Evolutionary conservation across 805 yeast species (phyloP).

Genomic region (Candida rishiriensis): DNA sequence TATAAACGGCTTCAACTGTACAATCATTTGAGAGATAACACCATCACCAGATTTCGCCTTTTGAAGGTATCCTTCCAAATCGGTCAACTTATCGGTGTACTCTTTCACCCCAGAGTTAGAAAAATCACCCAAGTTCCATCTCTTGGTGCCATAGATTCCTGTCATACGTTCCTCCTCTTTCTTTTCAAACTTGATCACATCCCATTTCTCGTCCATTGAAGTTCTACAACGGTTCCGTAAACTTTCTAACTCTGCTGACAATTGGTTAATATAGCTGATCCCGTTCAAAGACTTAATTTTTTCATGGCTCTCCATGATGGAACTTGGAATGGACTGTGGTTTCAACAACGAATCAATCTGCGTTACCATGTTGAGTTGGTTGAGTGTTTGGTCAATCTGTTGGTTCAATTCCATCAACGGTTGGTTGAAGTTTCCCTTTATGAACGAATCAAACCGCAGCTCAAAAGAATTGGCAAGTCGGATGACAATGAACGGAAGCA

Average conservation of each 20-base stretch:
- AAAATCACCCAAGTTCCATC: conserved; percentile 53
- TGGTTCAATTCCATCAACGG: conserved; percentile 48
- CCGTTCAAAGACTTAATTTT: conserved; percentile 55
- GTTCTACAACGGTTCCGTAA: conserved; percentile 37
- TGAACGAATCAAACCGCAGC: conserved; percentile 57
- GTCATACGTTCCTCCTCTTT: conserved; percentile 52
- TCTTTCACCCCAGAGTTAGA: conserved; percentile 35
- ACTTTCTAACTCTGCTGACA: conserved; percentile 42
- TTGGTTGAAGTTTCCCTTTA: conserved; percentile 36
- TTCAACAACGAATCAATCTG: conserved; percentile 56
- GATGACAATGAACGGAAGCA: conserved; percentile 64
- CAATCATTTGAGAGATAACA: conserved; percentile 42
- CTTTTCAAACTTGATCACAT: conserved; percentile 44
- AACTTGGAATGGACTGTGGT: conserved; percentile 55
- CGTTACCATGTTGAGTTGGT: conserved; percentile 53
- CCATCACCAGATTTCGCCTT: conserved; percentile 64
- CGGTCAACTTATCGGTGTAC: conserved; percentile 36
- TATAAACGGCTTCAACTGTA: conserved; percentile 44
- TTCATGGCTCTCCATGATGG: conserved; percentile 51
- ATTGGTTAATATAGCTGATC: conserved; percentile 32
- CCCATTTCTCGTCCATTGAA: conserved; percentile 42
- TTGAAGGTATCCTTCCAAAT: conserved; percentile 43
- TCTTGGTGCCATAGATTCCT: conserved; percentile 44
- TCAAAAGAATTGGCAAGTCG: conserved; percentile 64
- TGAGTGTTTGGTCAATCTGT: conserved; percentile 39